These are phyloP conservation scores for Apophysomyces elegans DNA, from an alignment of 371 early-diverging fungal species.

Conservation along the genomic window DNA sequence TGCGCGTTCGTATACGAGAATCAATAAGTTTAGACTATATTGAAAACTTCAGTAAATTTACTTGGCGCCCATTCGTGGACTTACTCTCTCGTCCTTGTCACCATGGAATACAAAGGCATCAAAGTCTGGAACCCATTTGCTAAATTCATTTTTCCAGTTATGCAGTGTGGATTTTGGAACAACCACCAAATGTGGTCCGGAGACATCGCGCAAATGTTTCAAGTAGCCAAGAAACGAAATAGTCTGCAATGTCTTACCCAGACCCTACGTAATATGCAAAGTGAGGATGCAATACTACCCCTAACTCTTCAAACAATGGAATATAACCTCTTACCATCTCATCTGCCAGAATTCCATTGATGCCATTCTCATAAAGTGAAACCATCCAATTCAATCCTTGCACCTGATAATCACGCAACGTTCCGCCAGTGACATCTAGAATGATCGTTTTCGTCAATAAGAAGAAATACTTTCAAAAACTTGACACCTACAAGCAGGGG, in stretches of 20 bases:
- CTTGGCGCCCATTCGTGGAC: neutral
- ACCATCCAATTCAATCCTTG: conserved; percentile 97
- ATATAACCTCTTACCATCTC: conserved; percentile 75
- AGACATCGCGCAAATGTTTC: conserved; percentile 66
- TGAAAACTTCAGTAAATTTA: neutral
- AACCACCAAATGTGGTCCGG: conserved; percentile 87
- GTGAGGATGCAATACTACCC: neutral
- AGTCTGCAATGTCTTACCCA: conserved; percentile 96
- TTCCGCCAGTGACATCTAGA: conserved; percentile 77
- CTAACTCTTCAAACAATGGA: too few species aligned
- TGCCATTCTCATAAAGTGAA: conserved; percentile 90
- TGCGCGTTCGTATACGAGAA: conserved; percentile 57
- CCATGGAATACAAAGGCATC: conserved; percentile 88
- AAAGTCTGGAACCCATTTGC: conserved; percentile 86
- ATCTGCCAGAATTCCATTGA: conserved; percentile 97
- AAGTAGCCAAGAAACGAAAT: conserved; percentile 91
- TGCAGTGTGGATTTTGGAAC: conserved; percentile 94
- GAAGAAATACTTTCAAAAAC: neutral
- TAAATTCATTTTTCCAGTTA: conserved; percentile 94
- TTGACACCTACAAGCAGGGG: conserved; percentile 67
- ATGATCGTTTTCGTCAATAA: neutral
- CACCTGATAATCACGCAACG: conserved; percentile 91
- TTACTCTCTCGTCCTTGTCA: conserved; percentile 75
- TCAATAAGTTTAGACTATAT: conserved; percentile 61
- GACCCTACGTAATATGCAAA: conserved; percentile 61